Conservation (phyloP, 2,329 filamentous ascomycete species). For the Cladophialophora psammophila region DNA sequence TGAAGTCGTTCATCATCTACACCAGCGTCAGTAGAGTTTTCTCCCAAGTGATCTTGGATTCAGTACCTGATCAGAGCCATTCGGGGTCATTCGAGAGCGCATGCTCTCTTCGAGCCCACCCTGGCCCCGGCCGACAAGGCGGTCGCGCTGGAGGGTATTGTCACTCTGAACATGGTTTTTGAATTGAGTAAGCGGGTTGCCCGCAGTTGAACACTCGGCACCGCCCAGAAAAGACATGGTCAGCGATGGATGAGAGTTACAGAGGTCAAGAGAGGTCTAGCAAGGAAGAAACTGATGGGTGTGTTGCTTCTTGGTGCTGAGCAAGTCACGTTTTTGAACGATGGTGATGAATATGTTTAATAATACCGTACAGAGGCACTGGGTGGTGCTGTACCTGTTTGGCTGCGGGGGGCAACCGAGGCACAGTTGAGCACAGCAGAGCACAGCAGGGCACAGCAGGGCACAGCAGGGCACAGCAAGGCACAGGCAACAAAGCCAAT, state of each 20-base stretch:
- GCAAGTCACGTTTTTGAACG: slow-evolving; percentile 8
- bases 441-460: not conserved
- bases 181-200: slow-evolving; percentile 96
- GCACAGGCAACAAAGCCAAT: not conserved
- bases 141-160: slow-evolving; percentile 90
- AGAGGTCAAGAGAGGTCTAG: not conserved
- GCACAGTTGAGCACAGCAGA: not conserved
- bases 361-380: not conserved
- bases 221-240: slow-evolving; percentile 95
- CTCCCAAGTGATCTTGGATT: not conserved
- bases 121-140: slow-evolving; percentile 77
- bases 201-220: slow-evolving; percentile 94
- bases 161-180: slow-evolving; percentile 97
- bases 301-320: slow-evolving; percentile 1
- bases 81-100: slow-evolving; percentile 72
- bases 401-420: slow-evolving; percentile 4
- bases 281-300: not conserved
- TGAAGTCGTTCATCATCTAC: slow-evolving; percentile 92
- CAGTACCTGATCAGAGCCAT: slow-evolving; percentile 74
- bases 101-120: slow-evolving; percentile 77
- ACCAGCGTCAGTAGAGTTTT: slow-evolving; percentile 41
- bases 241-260: slow-evolving; percentile 6
- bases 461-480: not conserved
- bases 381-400: not conserved
- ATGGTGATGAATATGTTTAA: slow-evolving; percentile 3